Base-by-base conservation (phyloP, 179 eudicot species). In the Spergularia azorica region DNA sequence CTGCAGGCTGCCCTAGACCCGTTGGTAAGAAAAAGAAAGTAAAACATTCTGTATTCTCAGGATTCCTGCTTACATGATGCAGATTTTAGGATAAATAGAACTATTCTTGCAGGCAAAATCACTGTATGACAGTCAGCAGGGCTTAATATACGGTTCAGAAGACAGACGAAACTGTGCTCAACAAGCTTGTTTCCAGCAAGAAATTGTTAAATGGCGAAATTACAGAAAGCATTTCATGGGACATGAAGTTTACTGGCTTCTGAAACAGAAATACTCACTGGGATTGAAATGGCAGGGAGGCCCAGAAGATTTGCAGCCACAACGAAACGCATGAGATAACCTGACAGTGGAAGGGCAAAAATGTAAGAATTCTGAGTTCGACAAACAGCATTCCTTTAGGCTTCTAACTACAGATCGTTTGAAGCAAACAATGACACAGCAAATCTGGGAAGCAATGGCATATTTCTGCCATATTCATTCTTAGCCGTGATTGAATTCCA, bases 271-370 rank as follows among this genome's bases (percentile, higher is more conserved):
- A 70, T 21, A 82, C 97, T 89, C 76, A 95, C 98, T 15, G 97
- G 98, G 77, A 95, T 77, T 71, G 97, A 78, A 77, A 93, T 93
- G 71, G 98, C 98, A 52, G 98, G 98, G 74, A 95, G 83, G 52
- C 98, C 98, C 75, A 95, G 95, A 71, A 95, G 95, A 86, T 95
- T 95, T 58, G 88, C 91, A 62, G 91, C 83, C 80, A 90, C 71
- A 67, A 93, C 73, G 77, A 93, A 95, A 32, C 97, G 97, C 98
- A 95, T 95, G 36, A 95, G 87, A 78, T 93, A 89, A 63, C 90
- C 98, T 95, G 90, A 73, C 52, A 75, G 51, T 39, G 14, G 32
- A 67, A 77, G 17, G 56, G 62, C n/a, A 59, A 21, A 17, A 17
- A 68, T 15, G 20, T 62, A 64, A 75, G 58, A 62, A 51, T 1